Base-by-base conservation (phyloP, 495 filamentous ascomycete species). In the Staphylotrichum longicolle region DNA sequence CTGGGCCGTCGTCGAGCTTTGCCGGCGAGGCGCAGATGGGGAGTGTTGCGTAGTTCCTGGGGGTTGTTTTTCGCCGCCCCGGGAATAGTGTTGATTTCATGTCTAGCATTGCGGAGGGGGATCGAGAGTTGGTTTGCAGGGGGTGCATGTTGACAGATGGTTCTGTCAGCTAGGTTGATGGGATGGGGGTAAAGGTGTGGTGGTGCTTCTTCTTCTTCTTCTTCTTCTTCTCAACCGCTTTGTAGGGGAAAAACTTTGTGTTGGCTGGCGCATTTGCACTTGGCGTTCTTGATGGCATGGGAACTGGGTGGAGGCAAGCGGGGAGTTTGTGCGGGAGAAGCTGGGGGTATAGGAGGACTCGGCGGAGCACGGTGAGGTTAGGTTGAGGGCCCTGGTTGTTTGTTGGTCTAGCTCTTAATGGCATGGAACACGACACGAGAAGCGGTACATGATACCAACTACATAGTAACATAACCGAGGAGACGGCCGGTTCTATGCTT, bases 261-360 rank as follows among this genome's bases (percentile, higher is more conserved):
- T 42, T 46, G 63, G 55, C 34, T 67, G 62, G 66, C 60, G 63
- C 64, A 64, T 64, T 62, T 66, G 63, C 64, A 58, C 58, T 63
- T 59, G 63, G 66, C 63, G 66, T 68, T 68, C 20, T 44, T 51
- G 46, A 51, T 15, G 57, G 57, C 46, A 44, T 59, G 39, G 57
- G 48, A 14, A 45, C 12, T 12, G 40, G 8, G 39, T 2, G 0
- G 57, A 37, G 9, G 8, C 7, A 34, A 15, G 33, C 7, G 45
- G 35, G 33, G 57, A 49, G 50, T 50, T 35, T 15, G 55, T 27
- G 37, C 9, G 41, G 42, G 35, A 39, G 27, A 32, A n/a, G 54
- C 37, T 27, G 41, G 41, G 30, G 39, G 40, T 7, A 39, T 39
- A 39, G 37, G 37, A 39, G 37, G 37, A 39, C 37, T 10, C 5